Evolutionary conservation across 2,329 filamentous ascomycete genomes (phyloP), one percentile per base, ranked within the genome.

Genomic region (Penicillium griseofulvum): DNA sequence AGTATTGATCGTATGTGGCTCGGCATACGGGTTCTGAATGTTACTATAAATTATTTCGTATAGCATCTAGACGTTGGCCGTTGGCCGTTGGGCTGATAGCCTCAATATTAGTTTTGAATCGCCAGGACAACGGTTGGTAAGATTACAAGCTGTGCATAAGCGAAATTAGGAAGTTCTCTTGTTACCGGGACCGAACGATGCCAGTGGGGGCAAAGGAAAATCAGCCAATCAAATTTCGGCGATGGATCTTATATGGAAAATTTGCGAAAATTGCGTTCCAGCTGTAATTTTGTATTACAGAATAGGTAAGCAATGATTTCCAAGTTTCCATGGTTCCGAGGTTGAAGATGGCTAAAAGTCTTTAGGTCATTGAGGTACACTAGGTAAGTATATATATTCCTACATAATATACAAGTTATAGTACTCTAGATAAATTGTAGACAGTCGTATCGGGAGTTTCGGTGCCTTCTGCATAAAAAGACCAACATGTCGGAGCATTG

Each of bases 161-260:
- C 66, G 68, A 71, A 71, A 72, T 72, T 71, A 59, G 61, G 55
- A 52, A 62, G 63, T 65, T 65, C 56, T 54, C 48, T 39, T 16
- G 61, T 49, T 55, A 42, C 34, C 48, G 50, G 34, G 16, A 26
- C 49, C 52, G 45, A 45, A 53, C 52, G 34, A 56, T 54, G 29
- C 29, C 29, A 31, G 29, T 31, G 61, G 66, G 62, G 56, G 28
- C 5, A 42, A 34, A 14, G 41, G 26, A 36, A 10, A 17, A 33
- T 12, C 44, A 43, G 38, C 61, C 62, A 68, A 64, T 66, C 57
- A 61, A 54, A n/a, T 17, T 46, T 22, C 17, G 38, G 26, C 12
- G 49, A 58, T 60, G 56, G 48, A 61, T 56, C 54, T 61, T 57
- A 60, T 64, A 61, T 59, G 52, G 58, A 39, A 47, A 54, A 36